Percentiles rank a stretch among this genome's conserved stretches.
phyloP scores from a whole-genome alignment of 345 rosid genomes.

The Clausena lansium region DNA sequence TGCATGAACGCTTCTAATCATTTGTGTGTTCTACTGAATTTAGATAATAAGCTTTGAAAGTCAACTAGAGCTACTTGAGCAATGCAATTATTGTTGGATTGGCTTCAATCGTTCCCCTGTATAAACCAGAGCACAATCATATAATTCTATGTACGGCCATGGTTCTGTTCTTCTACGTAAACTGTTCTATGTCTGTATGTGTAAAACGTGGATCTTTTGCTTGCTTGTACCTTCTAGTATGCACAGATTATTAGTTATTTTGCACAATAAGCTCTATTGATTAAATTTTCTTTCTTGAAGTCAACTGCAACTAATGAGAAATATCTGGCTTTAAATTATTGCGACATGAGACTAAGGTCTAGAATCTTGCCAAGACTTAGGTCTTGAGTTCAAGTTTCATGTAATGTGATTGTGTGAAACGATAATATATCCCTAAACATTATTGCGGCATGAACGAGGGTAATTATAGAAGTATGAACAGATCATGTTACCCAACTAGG shows the following conservation, averaged over 20 bases:
- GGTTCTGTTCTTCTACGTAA: too few relatives aligned
- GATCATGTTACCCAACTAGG: too few relatives aligned
- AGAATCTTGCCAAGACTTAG: too few relatives aligned
- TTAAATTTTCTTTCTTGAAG: not conserved
- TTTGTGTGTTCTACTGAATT: not conserved
- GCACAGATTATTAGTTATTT: not conserved
- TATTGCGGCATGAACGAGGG: too few relatives aligned
- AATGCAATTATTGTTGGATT: not conserved
- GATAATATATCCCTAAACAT: too few relatives aligned
- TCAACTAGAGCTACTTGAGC: not conserved
- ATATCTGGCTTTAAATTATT: too few relatives aligned
- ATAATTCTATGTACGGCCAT: too few relatives aligned
- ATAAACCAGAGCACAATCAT: too few relatives aligned
- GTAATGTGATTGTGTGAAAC: too few relatives aligned
- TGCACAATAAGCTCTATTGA: not conserved
- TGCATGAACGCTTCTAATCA: not conserved
- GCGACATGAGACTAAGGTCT: too few relatives aligned
- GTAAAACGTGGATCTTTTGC: not conserved
- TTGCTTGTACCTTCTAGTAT: not conserved
- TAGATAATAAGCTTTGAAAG: not conserved
- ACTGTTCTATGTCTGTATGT: not conserved
- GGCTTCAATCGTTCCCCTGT: not conserved
- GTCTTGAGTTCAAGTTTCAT: too few relatives aligned
- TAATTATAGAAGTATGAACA: too few relatives aligned
- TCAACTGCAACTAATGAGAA: not conserved